Conservation (phyloP, 2,329 filamentous ascomycete genomes). For the Exophiala mesophila region DNA sequence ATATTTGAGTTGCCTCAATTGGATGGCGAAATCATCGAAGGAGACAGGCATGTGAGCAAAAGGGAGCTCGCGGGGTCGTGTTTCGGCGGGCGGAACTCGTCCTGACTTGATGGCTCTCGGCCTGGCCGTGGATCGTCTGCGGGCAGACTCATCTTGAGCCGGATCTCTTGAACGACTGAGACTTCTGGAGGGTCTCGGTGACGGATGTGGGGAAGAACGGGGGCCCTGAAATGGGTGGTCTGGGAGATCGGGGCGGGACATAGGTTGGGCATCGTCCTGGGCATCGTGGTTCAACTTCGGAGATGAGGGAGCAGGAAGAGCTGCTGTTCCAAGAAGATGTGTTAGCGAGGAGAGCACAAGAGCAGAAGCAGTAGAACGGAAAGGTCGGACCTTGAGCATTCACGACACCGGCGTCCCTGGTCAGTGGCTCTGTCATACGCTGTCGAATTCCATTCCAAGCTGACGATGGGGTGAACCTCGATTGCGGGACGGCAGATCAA, state of each 20-base stretch:
- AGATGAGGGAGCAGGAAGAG: constrained; percentile 2
- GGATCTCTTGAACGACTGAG: too few species aligned
- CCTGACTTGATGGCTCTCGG: background rate
- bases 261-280: constrained; percentile 20
- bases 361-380: too few species aligned
- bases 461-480: background rate
- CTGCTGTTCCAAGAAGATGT: constrained; percentile 9
- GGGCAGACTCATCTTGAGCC: constrained; percentile 3
- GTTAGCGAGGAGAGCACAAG: too few species aligned
- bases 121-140: background rate
- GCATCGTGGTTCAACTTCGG: constrained; percentile 17
- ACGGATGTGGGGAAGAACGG: constrained; percentile 8
- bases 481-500: background rate
- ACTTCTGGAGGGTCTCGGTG: constrained; percentile 4
- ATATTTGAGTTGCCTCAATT: constrained; percentile 39
- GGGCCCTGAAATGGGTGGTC: constrained; percentile 15
- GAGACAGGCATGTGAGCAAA: constrained; percentile 30
- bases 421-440: constrained; percentile 20
- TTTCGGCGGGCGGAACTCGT: background rate
- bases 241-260: constrained; percentile 21
- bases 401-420: constrained; percentile 13
- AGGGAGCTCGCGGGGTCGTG: constrained; percentile 14
- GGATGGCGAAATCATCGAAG: constrained; percentile 42
- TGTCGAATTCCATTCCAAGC: constrained; percentile 21
- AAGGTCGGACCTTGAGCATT: constrained; percentile 20